These are phyloP conservation scores for Linum trigynum DNA, from an alignment of 345 rosid genomes.

Conservation along the genomic window DNA sequence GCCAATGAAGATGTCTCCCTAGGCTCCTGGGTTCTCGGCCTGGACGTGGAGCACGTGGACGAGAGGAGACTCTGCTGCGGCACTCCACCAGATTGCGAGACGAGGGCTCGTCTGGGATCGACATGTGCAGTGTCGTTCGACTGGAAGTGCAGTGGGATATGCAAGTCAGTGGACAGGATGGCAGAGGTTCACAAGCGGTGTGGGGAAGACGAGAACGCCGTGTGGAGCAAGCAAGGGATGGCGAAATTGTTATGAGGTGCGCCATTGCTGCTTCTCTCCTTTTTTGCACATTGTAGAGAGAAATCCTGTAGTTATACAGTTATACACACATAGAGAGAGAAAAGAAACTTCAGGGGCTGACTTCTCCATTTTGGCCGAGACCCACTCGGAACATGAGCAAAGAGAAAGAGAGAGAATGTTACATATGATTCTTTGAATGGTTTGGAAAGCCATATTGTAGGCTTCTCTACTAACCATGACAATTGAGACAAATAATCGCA, in stretches of 20 bases:
- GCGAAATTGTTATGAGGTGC: not conserved
- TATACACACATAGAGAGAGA: not conserved
- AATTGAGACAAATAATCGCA: not conserved
- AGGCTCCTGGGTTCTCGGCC: conserved; percentile 61
- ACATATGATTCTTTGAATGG: not conserved
- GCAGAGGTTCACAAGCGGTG: conserved; percentile 59
- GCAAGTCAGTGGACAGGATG: conserved; percentile 60
- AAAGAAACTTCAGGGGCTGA: not conserved
- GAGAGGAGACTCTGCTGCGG: conserved; percentile 62
- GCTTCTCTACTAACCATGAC: not conserved
- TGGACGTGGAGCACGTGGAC: conserved; percentile 47
- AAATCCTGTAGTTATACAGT: not conserved
- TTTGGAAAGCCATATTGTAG: not conserved
- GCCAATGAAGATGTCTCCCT: conserved; percentile 57
- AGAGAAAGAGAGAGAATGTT: not conserved
- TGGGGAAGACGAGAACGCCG: conserved; percentile 43
- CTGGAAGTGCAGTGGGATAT: conserved; percentile 85
- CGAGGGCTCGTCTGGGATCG: conserved; percentile 48
- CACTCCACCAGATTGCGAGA: conserved; percentile 73
- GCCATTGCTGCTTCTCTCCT: not conserved
- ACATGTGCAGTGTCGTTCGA: conserved; percentile 75
- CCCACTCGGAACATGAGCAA: not conserved
- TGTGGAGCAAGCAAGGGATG: conserved; percentile 27
- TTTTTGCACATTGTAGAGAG: not conserved
- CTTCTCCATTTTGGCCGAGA: not conserved